phyloP scores from a whole-genome alignment of 108 stramenopile genomes.

The Conticribra weissflogii region DNA sequence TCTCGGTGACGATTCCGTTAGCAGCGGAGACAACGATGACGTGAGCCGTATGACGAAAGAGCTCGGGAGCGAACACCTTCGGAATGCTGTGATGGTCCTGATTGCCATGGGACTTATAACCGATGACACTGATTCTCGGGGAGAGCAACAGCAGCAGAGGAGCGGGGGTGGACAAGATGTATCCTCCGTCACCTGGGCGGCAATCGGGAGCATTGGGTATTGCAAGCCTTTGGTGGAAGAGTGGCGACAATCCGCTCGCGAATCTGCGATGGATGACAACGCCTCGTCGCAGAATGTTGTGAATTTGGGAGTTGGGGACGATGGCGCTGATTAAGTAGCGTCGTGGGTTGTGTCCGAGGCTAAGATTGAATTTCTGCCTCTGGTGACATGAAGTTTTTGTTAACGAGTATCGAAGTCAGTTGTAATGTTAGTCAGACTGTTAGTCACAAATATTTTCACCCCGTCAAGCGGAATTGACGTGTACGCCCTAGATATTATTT shows the following conservation, averaged over 20 bases:
- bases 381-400: too few species aligned
- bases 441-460: too few species aligned
- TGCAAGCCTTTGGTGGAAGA: constrained; percentile 57
- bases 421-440: too few species aligned
- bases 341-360: too few species aligned
- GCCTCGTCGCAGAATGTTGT: too few species aligned
- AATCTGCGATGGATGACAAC: neutral
- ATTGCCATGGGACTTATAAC: constrained; percentile 53
- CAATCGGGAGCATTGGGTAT: constrained; percentile 61
- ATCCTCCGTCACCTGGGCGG: constrained; percentile 62
- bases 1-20: constrained; percentile 45
- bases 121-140: constrained; percentile 22
- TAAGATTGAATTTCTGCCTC: too few species aligned
- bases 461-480: too few species aligned
- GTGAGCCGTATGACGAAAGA: constrained; percentile 45
- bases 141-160: constrained; percentile 5
- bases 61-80: constrained; percentile 78
- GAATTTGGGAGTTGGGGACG: too few species aligned
- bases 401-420: too few species aligned
- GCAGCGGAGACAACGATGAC: constrained; percentile 9
- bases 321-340: too few species aligned
- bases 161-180: too few species aligned
- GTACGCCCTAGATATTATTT: too few species aligned
- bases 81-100: constrained; percentile 79
- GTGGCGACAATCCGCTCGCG: constrained; percentile 66